Evolutionary conservation across 805 yeast species (phyloP).

Genomic region (Starmerella potacharoeniae): DNA sequence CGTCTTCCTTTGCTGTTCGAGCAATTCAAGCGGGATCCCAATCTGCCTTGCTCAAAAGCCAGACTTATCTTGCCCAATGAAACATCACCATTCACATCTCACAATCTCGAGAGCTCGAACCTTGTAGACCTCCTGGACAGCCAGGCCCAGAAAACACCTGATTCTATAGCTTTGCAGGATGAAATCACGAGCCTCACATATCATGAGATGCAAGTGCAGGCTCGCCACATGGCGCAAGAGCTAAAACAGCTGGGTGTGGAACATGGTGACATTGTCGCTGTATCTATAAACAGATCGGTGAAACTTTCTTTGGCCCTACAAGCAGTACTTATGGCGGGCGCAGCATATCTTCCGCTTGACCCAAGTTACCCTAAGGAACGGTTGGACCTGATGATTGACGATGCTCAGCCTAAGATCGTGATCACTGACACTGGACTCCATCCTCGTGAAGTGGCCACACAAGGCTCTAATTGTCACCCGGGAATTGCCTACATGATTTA

Average conservation of each 20-base stretch:
- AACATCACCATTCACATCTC: neutral
- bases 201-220: slow-evolving; percentile 1
- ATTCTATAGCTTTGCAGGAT: slow-evolving; percentile 7
- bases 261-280: slow-evolving; percentile 13
- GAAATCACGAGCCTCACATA: neutral
- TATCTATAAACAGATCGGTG: slow-evolving; percentile 7
- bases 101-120: neutral
- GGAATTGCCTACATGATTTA: slow-evolving; percentile 67
- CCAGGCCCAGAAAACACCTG: slow-evolving; percentile 1
- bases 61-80: slow-evolving; percentile 4
- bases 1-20: slow-evolving; percentile 4
- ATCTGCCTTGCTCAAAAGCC: neutral
- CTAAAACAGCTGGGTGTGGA: neutral
- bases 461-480: slow-evolving; percentile 20
- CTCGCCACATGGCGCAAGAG: neutral
- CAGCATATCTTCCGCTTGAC: slow-evolving; percentile 14
- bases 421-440: neutral
- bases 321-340: slow-evolving; percentile 7
- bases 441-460: neutral
- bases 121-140: neutral
- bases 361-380: slow-evolving; percentile 11
- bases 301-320: slow-evolving; percentile 9
- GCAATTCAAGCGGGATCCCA: neutral
- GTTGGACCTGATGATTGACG: slow-evolving; percentile 9
- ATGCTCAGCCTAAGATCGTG: slow-evolving; percentile 10